Evolutionary conservation across 176 grass and related monocot species (phyloP), one percentile per base, ranked within the genome.

Genomic region (Zoysia pacifica): DNA sequence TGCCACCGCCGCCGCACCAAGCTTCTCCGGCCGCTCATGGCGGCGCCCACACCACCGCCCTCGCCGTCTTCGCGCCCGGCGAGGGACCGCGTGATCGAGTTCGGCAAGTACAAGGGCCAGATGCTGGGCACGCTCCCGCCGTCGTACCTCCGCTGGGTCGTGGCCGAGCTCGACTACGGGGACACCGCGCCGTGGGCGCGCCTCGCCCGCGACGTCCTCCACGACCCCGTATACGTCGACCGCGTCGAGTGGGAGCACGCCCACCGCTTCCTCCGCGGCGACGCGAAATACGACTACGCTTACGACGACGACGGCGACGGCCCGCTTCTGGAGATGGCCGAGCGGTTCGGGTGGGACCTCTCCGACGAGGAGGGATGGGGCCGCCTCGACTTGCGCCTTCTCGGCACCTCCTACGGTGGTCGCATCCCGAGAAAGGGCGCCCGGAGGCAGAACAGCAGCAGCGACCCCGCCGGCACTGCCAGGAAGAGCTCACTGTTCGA

Each of bases 101-200:
- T 94, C 73, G 83, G 92, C 14, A 87, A 82, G 70, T n/a, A 84
- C 83, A 89, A 63, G 81, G 92, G 86, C 0, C 77, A 86, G 55
- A 88, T 88, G 89, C 73, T 94, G 6, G 92, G 92, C 63, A 91
- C 83, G 62, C 80, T 94, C 20, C 89, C 86, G 16, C 85, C 89
- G 11, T 72, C 77, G 16, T 91, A 94, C 89, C 89, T 94, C 1
- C 86, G 67, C 1, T 94, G 80, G 88, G 83, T 87, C 0, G 59
- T 69, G 7, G 74, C 53, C 4, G 79, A 91, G 54, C 89, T 94
- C 18, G 80, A 90, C 80, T 87, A 83, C 64, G 50, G 92, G 48
- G 89, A 94, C 73, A 86, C 79, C 55, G 9, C 39, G 38, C 4
- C 13, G 10, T 94, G 83, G 89, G 86, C 83, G 9, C 1, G 7